Conservation (phyloP, 2,329 filamentous ascomycete species). For the Calonectria ilicicola region DNA sequence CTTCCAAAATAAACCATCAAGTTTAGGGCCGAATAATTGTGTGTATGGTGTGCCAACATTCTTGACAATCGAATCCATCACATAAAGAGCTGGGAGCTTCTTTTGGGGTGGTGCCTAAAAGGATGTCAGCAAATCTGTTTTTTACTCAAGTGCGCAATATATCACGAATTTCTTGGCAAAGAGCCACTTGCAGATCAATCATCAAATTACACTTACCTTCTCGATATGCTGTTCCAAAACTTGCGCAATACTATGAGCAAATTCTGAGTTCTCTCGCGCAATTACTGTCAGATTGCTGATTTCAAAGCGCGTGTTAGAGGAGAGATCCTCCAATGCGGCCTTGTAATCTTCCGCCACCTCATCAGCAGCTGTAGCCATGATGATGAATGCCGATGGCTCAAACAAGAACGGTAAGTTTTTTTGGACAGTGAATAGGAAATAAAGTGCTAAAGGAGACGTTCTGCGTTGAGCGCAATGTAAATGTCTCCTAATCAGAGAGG, state of each 20-base stretch:
- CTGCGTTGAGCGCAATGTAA: slow-evolving; percentile 12
- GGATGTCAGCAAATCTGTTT: slow-evolving; percentile 51
- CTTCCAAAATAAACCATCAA: slow-evolving; percentile 97
- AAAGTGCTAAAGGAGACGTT: slow-evolving; percentile 25
- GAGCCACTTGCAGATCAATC: neutral
- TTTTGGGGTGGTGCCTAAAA: slow-evolving; percentile 84
- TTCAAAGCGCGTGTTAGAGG: slow-evolving; percentile 90
- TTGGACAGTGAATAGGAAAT: slow-evolving; percentile 20
- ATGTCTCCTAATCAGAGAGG: slow-evolving; percentile 17
- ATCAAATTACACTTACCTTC: slow-evolving; percentile 74
- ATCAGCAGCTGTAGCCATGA: slow-evolving; percentile 71
- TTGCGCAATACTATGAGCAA: slow-evolving; percentile 92
- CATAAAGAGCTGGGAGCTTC: slow-evolving; percentile 95
- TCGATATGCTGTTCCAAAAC: slow-evolving; percentile 94
- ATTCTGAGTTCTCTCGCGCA: slow-evolving; percentile 95
- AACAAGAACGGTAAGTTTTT: slow-evolving; percentile 21
- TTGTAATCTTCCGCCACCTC: slow-evolving; percentile 97
- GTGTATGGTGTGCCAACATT: slow-evolving; percentile 99
- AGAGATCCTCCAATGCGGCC: slow-evolving; percentile 91
- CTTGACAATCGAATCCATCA: slow-evolving; percentile 98
- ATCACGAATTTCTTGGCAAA: neutral
- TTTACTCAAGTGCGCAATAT: neutral
- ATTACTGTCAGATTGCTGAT: slow-evolving; percentile 98
- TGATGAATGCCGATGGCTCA: slow-evolving; percentile 33
- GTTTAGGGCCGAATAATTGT: slow-evolving; percentile 89